Conservation (phyloP, 2,329 filamentous ascomycete species). For the Ascocoryne sarcoides region DNA sequence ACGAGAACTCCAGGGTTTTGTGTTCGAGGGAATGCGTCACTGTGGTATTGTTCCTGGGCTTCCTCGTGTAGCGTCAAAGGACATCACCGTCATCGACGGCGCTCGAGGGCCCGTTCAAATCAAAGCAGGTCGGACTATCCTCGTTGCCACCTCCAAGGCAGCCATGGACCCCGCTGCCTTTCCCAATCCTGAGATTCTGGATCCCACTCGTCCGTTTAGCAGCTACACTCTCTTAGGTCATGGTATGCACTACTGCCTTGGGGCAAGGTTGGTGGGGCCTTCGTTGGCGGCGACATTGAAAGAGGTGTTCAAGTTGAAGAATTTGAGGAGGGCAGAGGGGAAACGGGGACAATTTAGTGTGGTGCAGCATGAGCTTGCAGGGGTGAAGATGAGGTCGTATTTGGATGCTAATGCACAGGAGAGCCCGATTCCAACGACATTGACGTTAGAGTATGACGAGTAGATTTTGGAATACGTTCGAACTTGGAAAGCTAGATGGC, state of each 20-base stretch:
- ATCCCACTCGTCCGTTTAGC: conserved; percentile 34
- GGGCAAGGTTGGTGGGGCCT: conserved; percentile 31
- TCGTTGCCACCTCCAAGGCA: conserved; percentile 40
- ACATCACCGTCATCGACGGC: conserved; percentile 36
- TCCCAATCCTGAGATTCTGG: conserved; percentile 33
- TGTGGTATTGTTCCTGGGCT: conserved; percentile 43
- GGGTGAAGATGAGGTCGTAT: conserved; percentile 39
- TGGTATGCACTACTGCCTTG: conserved; percentile 35
- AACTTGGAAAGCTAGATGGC: too few relatives aligned
- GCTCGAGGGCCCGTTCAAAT: conserved; percentile 37
- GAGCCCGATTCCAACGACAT: conserved; percentile 35
- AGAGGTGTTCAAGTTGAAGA: conserved; percentile 37
- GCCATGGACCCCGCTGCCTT: conserved; percentile 33
- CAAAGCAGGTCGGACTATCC: conserved; percentile 35
- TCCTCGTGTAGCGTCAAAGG: conserved; percentile 38
- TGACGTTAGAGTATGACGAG: conserved; percentile 35
- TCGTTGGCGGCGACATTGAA: conserved; percentile 34
- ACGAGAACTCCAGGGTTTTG: conserved; percentile 42
- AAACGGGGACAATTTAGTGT: conserved; percentile 33
- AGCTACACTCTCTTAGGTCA: conserved; percentile 34
- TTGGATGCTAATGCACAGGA: conserved; percentile 40
- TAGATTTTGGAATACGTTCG: too few relatives aligned
- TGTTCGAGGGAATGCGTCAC: conserved; percentile 46
- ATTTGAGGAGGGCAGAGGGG: conserved; percentile 32
- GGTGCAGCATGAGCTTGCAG: conserved; percentile 37